Base-by-base conservation (phyloP, 805 yeast species). In the Zygosaccharomyces pseudorouxii region DNA sequence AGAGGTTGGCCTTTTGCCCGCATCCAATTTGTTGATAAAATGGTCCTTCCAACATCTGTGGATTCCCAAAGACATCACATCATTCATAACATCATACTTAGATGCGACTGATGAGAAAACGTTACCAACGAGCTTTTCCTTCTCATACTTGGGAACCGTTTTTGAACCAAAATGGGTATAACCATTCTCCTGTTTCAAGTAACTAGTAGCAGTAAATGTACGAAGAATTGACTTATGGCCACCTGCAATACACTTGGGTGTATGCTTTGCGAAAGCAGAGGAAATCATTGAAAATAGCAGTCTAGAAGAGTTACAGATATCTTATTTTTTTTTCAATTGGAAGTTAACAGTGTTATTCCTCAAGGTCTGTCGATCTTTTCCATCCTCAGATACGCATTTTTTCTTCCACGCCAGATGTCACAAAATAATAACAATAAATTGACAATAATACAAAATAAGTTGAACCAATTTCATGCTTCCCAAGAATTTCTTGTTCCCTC, bases 11-110 rank as follows among this genome's bases (percentile, higher is more conserved):
- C 98, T 79, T 73, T 81, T 81, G 29, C 99, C 99, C 38, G 97
- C 95, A 64, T 93, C 97, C 48, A 93, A 73, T 56, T 87, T 81
- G 58, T 81, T 77, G 60, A 93, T 89, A 65, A 93, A 85, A 63
- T 90, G 96, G 62, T 79, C 81, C 65, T 93, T 93, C 99, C 99
- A 93, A 40, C 92, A 72, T 60, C 99, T 77, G 67, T 93, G 99
- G 42, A 93, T 78, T 37, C 99, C 99, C 66, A 90, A 67, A 5
- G 97, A 88, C 99, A 93, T 93, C 38, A 89, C 96, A 70, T 93
- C 99, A 71, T 93, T 93, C 99, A 93, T 93, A 45, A 89, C 75
- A 71, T 93, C 99, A 68, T 93, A 93, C 48, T 82, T 89, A 30
- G 89, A 80, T 3, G 99, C 99, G 35, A 93, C 99, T 4, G 95